Evolutionary conservation across 352 stramenopile species (phyloP).

Genomic region (Pythium pyrilobum): DNA sequence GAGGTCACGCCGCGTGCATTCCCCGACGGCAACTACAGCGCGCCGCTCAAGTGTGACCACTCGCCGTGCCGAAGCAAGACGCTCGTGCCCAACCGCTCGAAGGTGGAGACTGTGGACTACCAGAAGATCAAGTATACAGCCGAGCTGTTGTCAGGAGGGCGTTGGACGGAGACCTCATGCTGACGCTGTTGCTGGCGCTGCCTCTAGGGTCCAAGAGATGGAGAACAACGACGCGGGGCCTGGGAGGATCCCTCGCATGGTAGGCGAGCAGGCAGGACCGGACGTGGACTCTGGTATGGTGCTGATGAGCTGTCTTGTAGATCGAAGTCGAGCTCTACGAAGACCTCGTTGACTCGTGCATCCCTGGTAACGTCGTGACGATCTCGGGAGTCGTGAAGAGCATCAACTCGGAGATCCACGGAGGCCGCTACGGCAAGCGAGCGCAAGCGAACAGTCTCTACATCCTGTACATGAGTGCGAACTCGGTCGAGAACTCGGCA

Average conservation of each 20-base stretch:
- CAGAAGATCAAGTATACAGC: conserved; percentile 34
- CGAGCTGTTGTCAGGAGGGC: not conserved
- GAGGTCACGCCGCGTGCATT: conserved; percentile 36
- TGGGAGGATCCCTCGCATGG: conserved; percentile 67
- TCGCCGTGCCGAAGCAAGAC: conserved; percentile 33
- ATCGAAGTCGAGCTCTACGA: conserved; percentile 67
- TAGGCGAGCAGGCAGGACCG: not conserved
- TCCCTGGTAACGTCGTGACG: conserved; percentile 89
- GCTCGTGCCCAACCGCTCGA: conserved; percentile 54
- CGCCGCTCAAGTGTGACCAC: conserved; percentile 38
- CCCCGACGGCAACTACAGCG: conserved; percentile 51
- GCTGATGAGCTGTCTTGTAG: not conserved
- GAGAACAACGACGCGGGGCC: conserved; percentile 72
- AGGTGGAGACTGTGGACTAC: conserved; percentile 71
- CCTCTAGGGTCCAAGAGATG: conserved; percentile 67
- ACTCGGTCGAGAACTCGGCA: conserved; percentile 60
- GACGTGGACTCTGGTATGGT: not conserved
- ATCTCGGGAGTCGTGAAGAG: conserved; percentile 88
- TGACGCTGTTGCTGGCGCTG: not conserved
- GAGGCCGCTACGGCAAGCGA: conserved; percentile 68
- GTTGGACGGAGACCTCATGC: not conserved
- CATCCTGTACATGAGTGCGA: conserved; percentile 87
- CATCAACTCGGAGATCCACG: conserved; percentile 86
- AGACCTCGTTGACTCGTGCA: conserved; percentile 89
- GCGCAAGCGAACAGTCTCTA: conserved; percentile 82